A percentile compares a stretch with the other conserved stretches of the same genome.
Conservation (phyloP, 371 early-diverging fungal genomes). For the Mucor plumbeus region DNA sequence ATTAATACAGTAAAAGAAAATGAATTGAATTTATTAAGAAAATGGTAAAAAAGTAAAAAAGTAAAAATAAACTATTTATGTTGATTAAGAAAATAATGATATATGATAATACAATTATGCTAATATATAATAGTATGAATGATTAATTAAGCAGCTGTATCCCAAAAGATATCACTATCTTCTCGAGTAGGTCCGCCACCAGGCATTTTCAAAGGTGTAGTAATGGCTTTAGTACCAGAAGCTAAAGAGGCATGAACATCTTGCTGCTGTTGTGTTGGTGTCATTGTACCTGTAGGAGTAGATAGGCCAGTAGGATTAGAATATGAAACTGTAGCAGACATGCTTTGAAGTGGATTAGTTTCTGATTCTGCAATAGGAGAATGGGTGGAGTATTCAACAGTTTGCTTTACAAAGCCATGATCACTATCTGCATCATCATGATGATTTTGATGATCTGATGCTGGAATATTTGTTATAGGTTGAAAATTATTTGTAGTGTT, state of each 20-base stretch:
- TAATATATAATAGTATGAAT: neutral
- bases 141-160: constrained; percentile 2
- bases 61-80: too few relatives aligned
- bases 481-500: constrained; percentile 1
- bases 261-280: neutral
- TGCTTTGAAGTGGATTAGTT: neutral
- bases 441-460: neutral
- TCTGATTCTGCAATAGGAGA: constrained; percentile 1
- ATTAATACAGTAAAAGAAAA: too few relatives aligned
- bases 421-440: constrained; percentile 4
- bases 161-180: constrained; percentile 25
- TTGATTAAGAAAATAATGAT: too few relatives aligned
- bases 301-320: neutral
- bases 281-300: neutral
- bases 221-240: neutral
- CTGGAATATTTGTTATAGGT: constrained; percentile 10
- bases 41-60: too few relatives aligned
- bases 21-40: too few relatives aligned
- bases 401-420: constrained; percentile 9
- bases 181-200: constrained; percentile 20
- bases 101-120: neutral
- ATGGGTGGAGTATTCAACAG: constrained; percentile 17
- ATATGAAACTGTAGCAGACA: neutral
- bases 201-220: neutral
- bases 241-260: neutral